Percentiles rank a stretch among this genome's conserved stretches.
Conservation (phyloP, 169 alveolate species). For the Amoebophrya sp. region DNA sequence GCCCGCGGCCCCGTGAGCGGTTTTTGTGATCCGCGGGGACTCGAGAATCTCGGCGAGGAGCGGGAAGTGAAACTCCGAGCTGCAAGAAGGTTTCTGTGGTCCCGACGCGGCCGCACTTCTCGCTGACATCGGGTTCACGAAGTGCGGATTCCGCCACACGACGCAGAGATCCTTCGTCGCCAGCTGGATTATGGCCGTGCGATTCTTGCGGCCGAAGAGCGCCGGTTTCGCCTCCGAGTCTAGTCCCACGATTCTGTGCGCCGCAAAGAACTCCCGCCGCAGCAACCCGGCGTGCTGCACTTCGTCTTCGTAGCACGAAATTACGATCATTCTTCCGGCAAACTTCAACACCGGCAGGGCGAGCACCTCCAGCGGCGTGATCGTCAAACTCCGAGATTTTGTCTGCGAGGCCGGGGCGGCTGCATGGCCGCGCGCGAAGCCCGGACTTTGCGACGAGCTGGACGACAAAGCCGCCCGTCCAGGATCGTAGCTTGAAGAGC, state of each 20-base stretch:
- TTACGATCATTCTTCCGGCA: neutral
- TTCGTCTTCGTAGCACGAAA: neutral
- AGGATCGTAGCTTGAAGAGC: too few relatives aligned
- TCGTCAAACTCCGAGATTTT: too few relatives aligned
- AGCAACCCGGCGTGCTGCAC: neutral
- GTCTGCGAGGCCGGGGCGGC: too few relatives aligned
- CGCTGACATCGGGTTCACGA: too few relatives aligned
- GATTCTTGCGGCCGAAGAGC: neutral
- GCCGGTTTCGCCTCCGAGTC: neutral
- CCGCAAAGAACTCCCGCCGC: neutral
- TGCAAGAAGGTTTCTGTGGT: too few relatives aligned
- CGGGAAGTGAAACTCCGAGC: neutral
- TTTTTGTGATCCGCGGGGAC: neutral
- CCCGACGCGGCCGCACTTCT: too few relatives aligned
- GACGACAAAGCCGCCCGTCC: too few relatives aligned
- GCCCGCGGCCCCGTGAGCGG: neutral
- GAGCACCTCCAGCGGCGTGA: neutral
- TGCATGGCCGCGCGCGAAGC: too few relatives aligned
- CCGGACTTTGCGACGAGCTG: too few relatives aligned
- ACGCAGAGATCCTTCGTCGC: neutral
- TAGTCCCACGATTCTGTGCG: neutral
- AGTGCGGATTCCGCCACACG: neutral
- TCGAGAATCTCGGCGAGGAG: neutral
- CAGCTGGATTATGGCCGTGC: neutral
- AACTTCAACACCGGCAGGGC: neutral